phyloP scores from a whole-genome alignment of 306 rosid genomes.

The Canavalia gladiata region DNA sequence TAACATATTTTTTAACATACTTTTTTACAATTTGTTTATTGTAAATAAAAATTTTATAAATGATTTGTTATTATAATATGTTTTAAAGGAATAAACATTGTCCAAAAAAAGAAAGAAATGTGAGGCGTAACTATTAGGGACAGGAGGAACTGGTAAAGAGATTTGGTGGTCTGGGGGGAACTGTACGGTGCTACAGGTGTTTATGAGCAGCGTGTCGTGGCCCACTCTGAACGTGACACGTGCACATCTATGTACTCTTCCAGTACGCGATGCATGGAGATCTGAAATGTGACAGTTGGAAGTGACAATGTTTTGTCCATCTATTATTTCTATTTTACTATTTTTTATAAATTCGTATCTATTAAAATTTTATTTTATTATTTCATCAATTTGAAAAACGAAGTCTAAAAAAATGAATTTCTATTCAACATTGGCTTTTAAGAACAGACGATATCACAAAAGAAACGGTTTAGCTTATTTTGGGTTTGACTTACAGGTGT shows the following conservation, averaged over 20 bases:
- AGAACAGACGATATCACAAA: neutral
- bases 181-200: constrained; percentile 37
- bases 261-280: constrained; percentile 43
- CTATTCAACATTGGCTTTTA: neutral
- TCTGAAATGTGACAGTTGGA: constrained; percentile 55
- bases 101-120: neutral
- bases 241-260: constrained; percentile 4
- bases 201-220: constrained; percentile 26
- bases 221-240: constrained; percentile 22
- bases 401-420: too few relatives aligned
- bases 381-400: neutral
- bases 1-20: too few relatives aligned
- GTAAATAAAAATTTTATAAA: too few relatives aligned
- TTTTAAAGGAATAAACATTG: too few relatives aligned
- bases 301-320: constrained; percentile 40
- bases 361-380: neutral
- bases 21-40: too few relatives aligned
- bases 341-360: neutral
- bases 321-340: neutral
- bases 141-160: constrained; percentile 46
- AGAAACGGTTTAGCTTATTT: neutral
- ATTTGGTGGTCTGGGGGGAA: constrained; percentile 44
- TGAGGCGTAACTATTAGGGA: neutral
- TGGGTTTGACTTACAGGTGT: constrained; percentile 41
- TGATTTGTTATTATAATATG: too few relatives aligned